These are phyloP conservation scores for Colletotrichum australisinense DNA, from an alignment of 2,329 filamentous ascomycete genomes.

Conservation along the genomic window DNA sequence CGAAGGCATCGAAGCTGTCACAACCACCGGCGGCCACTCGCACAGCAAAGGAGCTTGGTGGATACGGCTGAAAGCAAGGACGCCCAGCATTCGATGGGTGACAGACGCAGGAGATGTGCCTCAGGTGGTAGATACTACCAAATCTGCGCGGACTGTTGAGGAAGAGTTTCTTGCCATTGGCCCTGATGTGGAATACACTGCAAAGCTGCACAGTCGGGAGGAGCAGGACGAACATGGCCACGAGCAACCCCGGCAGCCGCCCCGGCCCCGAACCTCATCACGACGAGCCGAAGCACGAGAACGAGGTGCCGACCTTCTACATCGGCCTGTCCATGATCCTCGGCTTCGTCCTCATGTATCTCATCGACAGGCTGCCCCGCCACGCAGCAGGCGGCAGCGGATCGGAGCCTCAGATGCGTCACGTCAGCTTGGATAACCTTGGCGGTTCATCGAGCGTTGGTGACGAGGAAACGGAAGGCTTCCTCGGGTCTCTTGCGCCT, in stretches of 20 bases:
- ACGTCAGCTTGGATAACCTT: constrained; percentile 90
- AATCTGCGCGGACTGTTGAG: not conserved
- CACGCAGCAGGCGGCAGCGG: constrained; percentile 76
- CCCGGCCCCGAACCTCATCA: constrained; percentile 40
- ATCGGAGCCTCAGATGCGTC: constrained; percentile 75
- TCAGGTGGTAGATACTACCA: not conserved
- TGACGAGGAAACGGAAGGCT: constrained; percentile 68
- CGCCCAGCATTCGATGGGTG: constrained; percentile 14
- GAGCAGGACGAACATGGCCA: constrained; percentile 32
- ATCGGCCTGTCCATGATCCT: constrained; percentile 88
- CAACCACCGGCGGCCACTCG: constrained; percentile 60
- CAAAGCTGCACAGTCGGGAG: constrained; percentile 16
- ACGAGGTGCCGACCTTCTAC: constrained; percentile 74
- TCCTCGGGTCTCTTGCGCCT: constrained; percentile 68
- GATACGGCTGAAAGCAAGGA: not conserved
- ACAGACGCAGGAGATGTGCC: constrained; percentile 8
- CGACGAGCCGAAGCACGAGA: constrained; percentile 46
- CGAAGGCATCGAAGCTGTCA: constrained; percentile 92
- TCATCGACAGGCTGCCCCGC: constrained; percentile 87
- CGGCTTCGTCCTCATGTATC: constrained; percentile 96
- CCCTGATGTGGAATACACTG: not conserved
- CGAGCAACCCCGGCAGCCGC: constrained; percentile 44
- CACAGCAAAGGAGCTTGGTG: constrained; percentile 25
- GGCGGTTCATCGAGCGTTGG: constrained; percentile 60
- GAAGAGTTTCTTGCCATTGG: not conserved